Evolutionary conservation across 2,329 filamentous ascomycete genomes (phyloP).

Genomic region (Fusarium chuoi): DNA sequence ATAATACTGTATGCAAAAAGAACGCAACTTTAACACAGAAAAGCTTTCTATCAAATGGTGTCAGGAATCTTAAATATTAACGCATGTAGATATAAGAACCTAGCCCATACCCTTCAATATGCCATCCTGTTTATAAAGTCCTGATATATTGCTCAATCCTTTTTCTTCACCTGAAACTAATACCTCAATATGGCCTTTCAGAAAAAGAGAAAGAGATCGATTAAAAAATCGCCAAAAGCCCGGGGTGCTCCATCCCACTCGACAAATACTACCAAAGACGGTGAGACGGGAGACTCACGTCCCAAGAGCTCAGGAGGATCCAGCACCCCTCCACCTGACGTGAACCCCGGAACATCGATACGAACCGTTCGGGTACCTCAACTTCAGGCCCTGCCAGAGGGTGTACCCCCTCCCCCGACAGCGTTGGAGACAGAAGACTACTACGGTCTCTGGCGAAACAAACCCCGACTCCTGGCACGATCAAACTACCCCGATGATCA

Average conservation of each 20-base stretch:
- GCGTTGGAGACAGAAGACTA: not conserved
- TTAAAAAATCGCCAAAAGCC: accelerated
- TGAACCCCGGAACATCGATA: not conserved
- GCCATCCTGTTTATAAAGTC: not conserved
- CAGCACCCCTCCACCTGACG: not conserved
- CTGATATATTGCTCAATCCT: not conserved
- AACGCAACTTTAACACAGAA: no score
- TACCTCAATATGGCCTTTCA: no score
- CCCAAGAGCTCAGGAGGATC: no score
- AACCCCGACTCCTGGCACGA: not conserved
- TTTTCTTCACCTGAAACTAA: not conserved
- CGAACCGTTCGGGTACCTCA: not conserved
- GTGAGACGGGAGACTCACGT: accelerated
- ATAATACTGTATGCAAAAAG: accelerated
- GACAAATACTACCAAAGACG: not conserved
- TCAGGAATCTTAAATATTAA: accelerated
- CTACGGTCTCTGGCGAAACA: not conserved
- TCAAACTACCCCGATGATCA: not conserved
- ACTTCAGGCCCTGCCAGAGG: not conserved
- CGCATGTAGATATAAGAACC: not conserved
- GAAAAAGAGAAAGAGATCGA: no score
- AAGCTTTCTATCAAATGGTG: accelerated
- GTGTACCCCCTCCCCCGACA: not conserved
- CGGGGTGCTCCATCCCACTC: accelerated
- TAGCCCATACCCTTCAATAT: accelerated